Conservation (phyloP, 2,329 filamentous ascomycete species). For the Colletotrichum destructivum region DNA sequence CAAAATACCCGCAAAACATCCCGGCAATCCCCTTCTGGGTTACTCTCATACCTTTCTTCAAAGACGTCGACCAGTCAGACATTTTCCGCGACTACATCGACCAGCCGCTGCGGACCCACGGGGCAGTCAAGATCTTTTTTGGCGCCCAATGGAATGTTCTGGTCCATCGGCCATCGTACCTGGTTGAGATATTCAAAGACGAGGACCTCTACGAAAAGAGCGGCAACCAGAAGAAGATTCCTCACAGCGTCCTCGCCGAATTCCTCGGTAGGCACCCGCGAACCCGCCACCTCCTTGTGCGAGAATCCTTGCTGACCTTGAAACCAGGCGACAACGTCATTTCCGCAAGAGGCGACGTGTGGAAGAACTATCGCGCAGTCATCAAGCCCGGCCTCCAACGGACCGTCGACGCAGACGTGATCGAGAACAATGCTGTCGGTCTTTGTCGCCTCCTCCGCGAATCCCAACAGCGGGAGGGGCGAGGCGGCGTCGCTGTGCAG, state of each 20-base stretch:
- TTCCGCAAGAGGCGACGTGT: slow-evolving; percentile 53
- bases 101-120: slow-evolving; percentile 54
- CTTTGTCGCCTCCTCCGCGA: slow-evolving; percentile 50
- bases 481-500: slow-evolving; percentile 49
- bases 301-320: neutral
- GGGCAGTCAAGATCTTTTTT: slow-evolving; percentile 65
- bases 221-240: slow-evolving; percentile 60
- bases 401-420: slow-evolving; percentile 44
- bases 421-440: slow-evolving; percentile 46
- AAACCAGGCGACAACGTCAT: slow-evolving; percentile 56
- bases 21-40: slow-evolving; percentile 62
- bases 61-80: slow-evolving; percentile 59
- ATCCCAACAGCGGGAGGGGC: slow-evolving; percentile 44
- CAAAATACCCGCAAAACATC: slow-evolving; percentile 53
- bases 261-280: slow-evolving; percentile 46
- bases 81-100: slow-evolving; percentile 57
- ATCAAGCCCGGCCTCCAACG: slow-evolving; percentile 55
- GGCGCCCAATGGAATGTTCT: slow-evolving; percentile 65
- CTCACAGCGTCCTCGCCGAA: slow-evolving; percentile 54
- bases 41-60: slow-evolving; percentile 58
- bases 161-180: slow-evolving; percentile 59
- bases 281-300: neutral
- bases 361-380: slow-evolving; percentile 53
- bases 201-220: slow-evolving; percentile 54
- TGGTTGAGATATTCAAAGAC: slow-evolving; percentile 56